phyloP scores from a whole-genome alignment of 140 eudicot genomes.

The Cichorium intybus region DNA sequence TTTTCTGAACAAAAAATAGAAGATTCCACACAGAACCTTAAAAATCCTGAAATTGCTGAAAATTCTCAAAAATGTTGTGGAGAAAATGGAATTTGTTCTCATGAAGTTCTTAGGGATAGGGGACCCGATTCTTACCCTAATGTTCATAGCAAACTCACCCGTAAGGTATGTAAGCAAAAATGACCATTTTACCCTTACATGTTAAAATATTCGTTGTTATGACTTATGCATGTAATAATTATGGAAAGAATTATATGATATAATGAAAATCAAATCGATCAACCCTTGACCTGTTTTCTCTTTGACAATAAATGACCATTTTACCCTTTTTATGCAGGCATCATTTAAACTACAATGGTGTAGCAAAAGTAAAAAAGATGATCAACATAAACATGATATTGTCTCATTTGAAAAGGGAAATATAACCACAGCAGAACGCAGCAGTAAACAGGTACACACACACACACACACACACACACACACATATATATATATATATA shows the following conservation, averaged over 20 bases:
- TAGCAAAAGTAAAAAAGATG: slow-evolving; percentile 72
- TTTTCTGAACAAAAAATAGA: slow-evolving; percentile 37
- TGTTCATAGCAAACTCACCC: slow-evolving; percentile 38
- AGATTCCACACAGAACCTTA: slow-evolving; percentile 27
- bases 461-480: too few relatives aligned
- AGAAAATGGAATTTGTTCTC: slow-evolving; percentile 71
- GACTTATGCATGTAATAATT: too few relatives aligned
- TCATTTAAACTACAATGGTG: slow-evolving; percentile 91
- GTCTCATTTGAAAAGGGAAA: slow-evolving; percentile 88
- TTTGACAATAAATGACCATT: too few relatives aligned
- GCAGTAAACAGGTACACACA: slow-evolving; percentile 81
- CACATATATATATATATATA: too few relatives aligned
- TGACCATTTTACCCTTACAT: too few relatives aligned
- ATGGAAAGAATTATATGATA: too few relatives aligned
- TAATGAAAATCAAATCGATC: too few relatives aligned
- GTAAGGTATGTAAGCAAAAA: too few relatives aligned
- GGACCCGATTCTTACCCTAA: slow-evolving; percentile 38
- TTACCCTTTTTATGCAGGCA: slow-evolving; percentile 44
- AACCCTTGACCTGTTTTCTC: too few relatives aligned
- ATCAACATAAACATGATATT: slow-evolving; percentile 83
- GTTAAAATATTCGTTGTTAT: too few relatives aligned
- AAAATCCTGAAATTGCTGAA: slow-evolving; percentile 27
- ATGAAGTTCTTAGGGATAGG: slow-evolving; percentile 80
- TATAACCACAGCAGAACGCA: slow-evolving; percentile 78
- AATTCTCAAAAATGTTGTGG: slow-evolving; percentile 46